phyloP scores from a whole-genome alignment of 1,284 basidiomycete genomes.

The Malassezia equina region DNA sequence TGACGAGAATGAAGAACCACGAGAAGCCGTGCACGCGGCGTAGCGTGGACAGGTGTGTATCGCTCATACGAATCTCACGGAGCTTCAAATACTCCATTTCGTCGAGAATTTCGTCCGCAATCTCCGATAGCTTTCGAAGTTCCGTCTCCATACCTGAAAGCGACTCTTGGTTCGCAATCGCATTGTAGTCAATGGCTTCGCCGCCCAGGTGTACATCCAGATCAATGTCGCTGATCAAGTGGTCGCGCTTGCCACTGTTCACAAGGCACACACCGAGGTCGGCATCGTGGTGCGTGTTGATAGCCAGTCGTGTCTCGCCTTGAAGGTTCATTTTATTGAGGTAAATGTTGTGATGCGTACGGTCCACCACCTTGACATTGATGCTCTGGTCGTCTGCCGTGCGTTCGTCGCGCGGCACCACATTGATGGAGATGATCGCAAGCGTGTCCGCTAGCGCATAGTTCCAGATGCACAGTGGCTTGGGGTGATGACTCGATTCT shows the following conservation, averaged over 20 bases:
- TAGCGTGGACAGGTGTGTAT: slow-evolving; percentile 90
- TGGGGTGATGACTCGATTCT: slow-evolving; percentile 19
- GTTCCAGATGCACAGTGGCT: slow-evolving; percentile 46
- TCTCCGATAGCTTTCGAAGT: slow-evolving; percentile 90
- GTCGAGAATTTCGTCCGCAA: slow-evolving; percentile 87
- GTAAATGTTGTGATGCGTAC: slow-evolving; percentile 79
- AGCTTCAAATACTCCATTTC: slow-evolving; percentile 84
- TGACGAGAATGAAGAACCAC: slow-evolving; percentile 69
- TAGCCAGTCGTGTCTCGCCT: slow-evolving; percentile 80
- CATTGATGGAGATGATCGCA: slow-evolving; percentile 75
- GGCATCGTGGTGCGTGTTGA: slow-evolving; percentile 84
- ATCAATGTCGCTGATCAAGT: slow-evolving; percentile 55
- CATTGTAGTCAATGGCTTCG: slow-evolving; percentile 97
- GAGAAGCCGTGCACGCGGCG: slow-evolving; percentile 83
- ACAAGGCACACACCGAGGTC: slow-evolving; percentile 91
- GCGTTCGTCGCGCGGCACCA: slow-evolving; percentile 52
- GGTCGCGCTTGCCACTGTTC: slow-evolving; percentile 51
- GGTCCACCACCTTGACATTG: slow-evolving; percentile 89
- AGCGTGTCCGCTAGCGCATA: slow-evolving; percentile 45
- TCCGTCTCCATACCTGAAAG: slow-evolving; percentile 90
- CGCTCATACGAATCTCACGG: slow-evolving; percentile 77
- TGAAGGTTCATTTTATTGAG: slow-evolving; percentile 77
- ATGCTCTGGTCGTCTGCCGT: slow-evolving; percentile 49
- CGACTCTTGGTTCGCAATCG: slow-evolving; percentile 96
- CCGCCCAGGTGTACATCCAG: slow-evolving; percentile 95